phyloP scores from a whole-genome alignment of 257 asterid genomes.

The Ilex asprella region DNA sequence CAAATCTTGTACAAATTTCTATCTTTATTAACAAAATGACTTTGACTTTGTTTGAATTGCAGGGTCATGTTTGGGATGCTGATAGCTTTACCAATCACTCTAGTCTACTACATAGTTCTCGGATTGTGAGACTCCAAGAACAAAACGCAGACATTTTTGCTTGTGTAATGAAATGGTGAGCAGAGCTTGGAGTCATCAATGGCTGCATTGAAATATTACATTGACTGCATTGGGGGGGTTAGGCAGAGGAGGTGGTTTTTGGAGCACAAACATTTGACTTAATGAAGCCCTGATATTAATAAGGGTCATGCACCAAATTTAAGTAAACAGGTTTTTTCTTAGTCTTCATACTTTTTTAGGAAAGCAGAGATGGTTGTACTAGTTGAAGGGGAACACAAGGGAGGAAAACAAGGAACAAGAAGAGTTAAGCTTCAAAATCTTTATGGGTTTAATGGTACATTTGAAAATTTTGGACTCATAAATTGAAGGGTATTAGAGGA shows the following conservation, averaged over 20 bases:
- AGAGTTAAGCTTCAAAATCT: conserved; percentile 3
- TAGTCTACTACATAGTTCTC: conserved; percentile 48
- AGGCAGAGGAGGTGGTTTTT: background rate
- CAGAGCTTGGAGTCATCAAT: background rate
- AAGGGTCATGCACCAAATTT: background rate
- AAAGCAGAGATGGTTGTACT: background rate
- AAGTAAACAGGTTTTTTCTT: background rate
- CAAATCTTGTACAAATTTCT: background rate
- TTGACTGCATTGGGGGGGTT: no score
- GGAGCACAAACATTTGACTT: no score
- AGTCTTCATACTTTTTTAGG: conserved; percentile 3
- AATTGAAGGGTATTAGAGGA: no score
- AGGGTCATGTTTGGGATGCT: conserved; percentile 65
- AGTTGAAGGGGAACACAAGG: conserved; percentile 3
- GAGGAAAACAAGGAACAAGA: conserved; percentile 14
- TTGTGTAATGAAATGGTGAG: background rate
- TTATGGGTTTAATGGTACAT: conserved; percentile 6
- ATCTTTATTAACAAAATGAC: background rate
- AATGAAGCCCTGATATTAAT: background rate
- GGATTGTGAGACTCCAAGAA: conserved; percentile 20
- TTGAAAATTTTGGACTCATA: background rate
- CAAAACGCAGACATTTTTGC: background rate
- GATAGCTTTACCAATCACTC: conserved; percentile 50
- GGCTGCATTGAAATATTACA: background rate
- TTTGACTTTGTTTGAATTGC: conserved; percentile 5